Percentiles rank a stretch among this genome's conserved stretches.
Evolutionary conservation across 2,329 filamentous ascomycete genomes (phyloP).

Genomic region (Teratosphaeria gauchensis): DNA sequence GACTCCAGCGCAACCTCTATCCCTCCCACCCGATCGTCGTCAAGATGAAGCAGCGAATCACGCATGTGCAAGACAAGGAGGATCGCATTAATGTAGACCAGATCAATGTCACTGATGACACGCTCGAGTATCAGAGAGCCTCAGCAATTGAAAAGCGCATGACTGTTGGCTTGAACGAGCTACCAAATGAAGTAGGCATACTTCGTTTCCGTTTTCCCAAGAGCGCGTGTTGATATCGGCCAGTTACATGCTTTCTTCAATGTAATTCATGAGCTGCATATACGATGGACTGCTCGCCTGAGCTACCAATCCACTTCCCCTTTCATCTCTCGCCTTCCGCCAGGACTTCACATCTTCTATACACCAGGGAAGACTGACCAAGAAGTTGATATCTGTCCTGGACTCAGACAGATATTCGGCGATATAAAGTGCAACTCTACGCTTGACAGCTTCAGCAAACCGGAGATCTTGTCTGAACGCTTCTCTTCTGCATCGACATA

Average conservation of each 20-base stretch:
- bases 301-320: conserved; percentile 55
- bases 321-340: conserved; percentile 62
- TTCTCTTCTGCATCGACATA: conserved; percentile 54
- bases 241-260: conserved; percentile 53
- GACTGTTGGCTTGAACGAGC: conserved; percentile 63
- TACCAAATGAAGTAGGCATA: conserved; percentile 53
- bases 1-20: not conserved
- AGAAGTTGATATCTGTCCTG: conserved; percentile 43
- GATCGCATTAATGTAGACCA: conserved; percentile 55
- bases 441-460: conserved; percentile 23
- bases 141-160: conserved; percentile 70
- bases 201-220: not conserved
- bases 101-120: conserved; percentile 47
- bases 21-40: not conserved
- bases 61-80: conserved; percentile 51
- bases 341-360: conserved; percentile 74
- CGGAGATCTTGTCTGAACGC: conserved; percentile 47
- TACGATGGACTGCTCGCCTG: conserved; percentile 62
- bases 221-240: not conserved
- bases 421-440: conserved; percentile 46
- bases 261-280: conserved; percentile 60
- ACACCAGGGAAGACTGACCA: conserved; percentile 43
- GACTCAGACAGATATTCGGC: conserved; percentile 51
- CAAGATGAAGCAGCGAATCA: conserved; percentile 66
- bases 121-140: conserved; percentile 47